Conservation (phyloP, 2,329 filamentous ascomycete species). For the Fusarium devonianum region DNA sequence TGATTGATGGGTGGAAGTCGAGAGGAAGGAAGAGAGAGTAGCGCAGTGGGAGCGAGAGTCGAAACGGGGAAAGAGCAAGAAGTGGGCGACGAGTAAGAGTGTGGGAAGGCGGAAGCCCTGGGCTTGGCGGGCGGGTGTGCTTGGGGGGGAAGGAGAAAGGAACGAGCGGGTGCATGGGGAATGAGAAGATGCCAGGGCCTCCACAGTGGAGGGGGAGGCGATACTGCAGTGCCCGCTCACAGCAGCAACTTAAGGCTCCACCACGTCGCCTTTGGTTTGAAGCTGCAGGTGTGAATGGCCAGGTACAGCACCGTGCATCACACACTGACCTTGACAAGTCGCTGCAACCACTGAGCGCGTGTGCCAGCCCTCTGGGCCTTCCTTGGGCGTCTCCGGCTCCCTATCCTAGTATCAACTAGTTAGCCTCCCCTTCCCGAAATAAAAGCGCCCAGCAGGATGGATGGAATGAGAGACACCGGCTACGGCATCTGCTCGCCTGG, state of each 20-base stretch:
- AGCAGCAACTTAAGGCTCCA: no score
- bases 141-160: constrained; percentile 34
- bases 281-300: constrained; percentile 33
- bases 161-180: constrained; percentile 33
- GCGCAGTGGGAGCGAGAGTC: constrained; percentile 31
- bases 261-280: no score
- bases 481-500: constrained; percentile 24
- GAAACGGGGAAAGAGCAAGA: constrained; percentile 28
- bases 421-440: constrained; percentile 2
- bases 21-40: constrained; percentile 45
- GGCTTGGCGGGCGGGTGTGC: constrained; percentile 37
- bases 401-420: constrained; percentile 1
- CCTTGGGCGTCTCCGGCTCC: constrained; percentile 8
- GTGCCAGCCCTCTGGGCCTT: constrained; percentile 29
- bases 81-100: constrained; percentile 7
- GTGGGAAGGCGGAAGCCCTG: constrained; percentile 16
- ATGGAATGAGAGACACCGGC: constrained; percentile 29
- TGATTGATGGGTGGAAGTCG: constrained; percentile 43
- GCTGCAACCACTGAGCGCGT: constrained; percentile 24
- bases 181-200: not conserved
- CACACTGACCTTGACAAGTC: constrained; percentile 15
- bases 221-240: constrained; percentile 9
- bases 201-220: constrained; percentile 20
- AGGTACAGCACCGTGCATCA: constrained; percentile 30
- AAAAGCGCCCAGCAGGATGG: constrained; percentile 16